These are phyloP conservation scores for Geum urbanum DNA, from an alignment of 306 rosid species.

Conservation along the genomic window DNA sequence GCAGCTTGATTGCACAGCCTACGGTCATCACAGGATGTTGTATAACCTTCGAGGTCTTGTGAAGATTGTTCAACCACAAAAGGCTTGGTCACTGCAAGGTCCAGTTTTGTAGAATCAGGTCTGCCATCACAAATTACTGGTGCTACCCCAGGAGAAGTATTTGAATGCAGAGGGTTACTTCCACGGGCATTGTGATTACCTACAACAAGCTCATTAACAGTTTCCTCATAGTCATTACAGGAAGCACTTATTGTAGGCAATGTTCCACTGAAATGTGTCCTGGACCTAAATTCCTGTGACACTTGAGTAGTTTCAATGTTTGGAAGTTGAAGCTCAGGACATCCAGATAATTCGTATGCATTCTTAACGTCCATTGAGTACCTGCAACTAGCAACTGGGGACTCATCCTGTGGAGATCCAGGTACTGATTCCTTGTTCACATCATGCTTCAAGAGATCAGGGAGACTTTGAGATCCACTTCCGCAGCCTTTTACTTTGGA, in stretches of 20 bases:
- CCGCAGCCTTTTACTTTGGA: neutral
- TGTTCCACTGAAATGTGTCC: slow-evolving; percentile 26
- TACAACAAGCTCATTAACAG: slow-evolving; percentile 22
- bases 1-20: slow-evolving; percentile 15
- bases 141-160: slow-evolving; percentile 24
- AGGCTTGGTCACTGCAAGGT: slow-evolving; percentile 23
- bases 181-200: slow-evolving; percentile 20
- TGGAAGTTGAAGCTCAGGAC: neutral
- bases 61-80: slow-evolving; percentile 22
- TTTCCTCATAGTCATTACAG: slow-evolving; percentile 28
- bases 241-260: slow-evolving; percentile 29
- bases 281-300: slow-evolving; percentile 19
- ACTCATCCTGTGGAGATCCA: neutral
- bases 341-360: neutral
- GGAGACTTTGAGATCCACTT: neutral
- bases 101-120: slow-evolving; percentile 25
- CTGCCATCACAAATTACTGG: slow-evolving; percentile 23
- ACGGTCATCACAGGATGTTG: slow-evolving; percentile 11
- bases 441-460: neutral
- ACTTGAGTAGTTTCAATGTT: slow-evolving; percentile 20
- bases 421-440: neutral
- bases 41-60: slow-evolving; percentile 24
- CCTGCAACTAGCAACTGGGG: neutral
- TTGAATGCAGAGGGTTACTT: slow-evolving; percentile 21
- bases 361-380: neutral